A percentile compares a stretch with the other conserved stretches of the same genome.
phyloP scores from a whole-genome alignment of 768 basidiomycete genomes.

The Tricholoma matsutake region DNA sequence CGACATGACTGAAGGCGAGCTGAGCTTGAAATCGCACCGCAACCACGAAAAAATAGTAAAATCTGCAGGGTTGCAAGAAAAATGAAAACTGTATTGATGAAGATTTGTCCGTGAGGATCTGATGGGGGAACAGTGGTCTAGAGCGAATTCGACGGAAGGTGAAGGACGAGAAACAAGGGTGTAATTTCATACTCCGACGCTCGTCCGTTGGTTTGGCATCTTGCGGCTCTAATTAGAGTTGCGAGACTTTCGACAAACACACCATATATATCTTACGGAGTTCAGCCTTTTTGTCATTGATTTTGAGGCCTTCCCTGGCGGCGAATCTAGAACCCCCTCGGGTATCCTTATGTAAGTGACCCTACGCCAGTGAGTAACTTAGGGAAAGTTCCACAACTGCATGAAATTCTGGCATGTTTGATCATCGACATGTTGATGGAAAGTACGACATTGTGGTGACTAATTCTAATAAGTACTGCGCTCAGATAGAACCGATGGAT shows the following conservation, averaged over 20 bases:
- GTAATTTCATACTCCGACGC: constrained; percentile 43
- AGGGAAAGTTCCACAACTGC: no score
- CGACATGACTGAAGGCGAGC: constrained; percentile 32
- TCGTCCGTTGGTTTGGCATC: constrained; percentile 5
- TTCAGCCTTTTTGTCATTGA: background rate
- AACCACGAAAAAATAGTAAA: constrained; percentile 31
- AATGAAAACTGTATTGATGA: constrained; percentile 19
- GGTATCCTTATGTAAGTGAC: background rate
- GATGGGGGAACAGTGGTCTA: constrained; percentile 15
- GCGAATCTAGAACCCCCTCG: background rate
- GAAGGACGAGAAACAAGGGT: constrained; percentile 38
- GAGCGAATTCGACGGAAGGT: constrained; percentile 31
- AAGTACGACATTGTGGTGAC: no score
- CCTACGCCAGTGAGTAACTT: background rate
- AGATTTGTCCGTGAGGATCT: constrained; percentile 19
- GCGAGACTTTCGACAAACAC: background rate
- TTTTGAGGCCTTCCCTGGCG: background rate
- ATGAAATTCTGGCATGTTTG: no score
- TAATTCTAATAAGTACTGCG: no score
- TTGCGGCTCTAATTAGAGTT: background rate
- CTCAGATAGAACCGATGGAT: no score
- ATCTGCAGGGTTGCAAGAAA: constrained; percentile 16
- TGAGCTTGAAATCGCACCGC: constrained; percentile 30
- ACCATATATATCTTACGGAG: background rate
- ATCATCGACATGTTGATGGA: no score